phyloP scores from a whole-genome alignment of 345 rosid species.

The Lepidium aucheri region DNA sequence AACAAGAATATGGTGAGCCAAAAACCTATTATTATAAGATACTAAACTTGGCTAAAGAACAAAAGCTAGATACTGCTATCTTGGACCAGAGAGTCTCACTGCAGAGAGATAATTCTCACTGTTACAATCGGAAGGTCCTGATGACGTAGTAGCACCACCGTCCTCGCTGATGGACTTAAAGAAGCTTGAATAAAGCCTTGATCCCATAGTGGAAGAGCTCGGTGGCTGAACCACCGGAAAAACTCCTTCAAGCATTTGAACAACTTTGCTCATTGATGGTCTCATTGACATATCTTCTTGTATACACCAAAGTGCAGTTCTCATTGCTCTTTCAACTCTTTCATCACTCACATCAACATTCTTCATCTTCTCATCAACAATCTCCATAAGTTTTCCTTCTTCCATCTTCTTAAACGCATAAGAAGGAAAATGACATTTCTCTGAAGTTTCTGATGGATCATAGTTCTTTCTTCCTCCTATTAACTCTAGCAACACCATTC shows the following conservation, averaged over 20 bases:
- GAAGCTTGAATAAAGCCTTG: constrained; percentile 44
- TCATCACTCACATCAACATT: constrained; percentile 37
- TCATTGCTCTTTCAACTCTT: constrained; percentile 43
- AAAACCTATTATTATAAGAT: constrained; percentile 11
- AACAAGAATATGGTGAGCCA: constrained; percentile 12
- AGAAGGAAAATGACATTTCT: constrained; percentile 81
- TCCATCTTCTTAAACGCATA: constrained; percentile 87
- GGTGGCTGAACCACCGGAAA: constrained; percentile 57
- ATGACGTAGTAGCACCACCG: constrained; percentile 59
- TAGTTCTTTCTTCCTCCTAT: constrained; percentile 85
- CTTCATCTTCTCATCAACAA: constrained; percentile 53
- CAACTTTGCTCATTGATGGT: constrained; percentile 81
- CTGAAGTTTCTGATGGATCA: constrained; percentile 46
- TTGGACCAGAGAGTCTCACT: constrained; percentile 84
- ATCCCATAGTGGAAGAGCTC: constrained; percentile 48
- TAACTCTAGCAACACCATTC: constrained; percentile 76
- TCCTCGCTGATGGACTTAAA: constrained; percentile 46
- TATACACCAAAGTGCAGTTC: constrained; percentile 88
- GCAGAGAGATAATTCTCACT: constrained; percentile 68
- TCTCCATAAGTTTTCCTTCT: constrained; percentile 64
- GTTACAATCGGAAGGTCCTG: constrained; percentile 65
- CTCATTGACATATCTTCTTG: constrained; percentile 81
- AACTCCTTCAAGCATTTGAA: constrained; percentile 95
- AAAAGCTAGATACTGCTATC: constrained; percentile 38
- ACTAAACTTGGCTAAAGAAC: not conserved